Percentiles rank a stretch among this genome's conserved stretches.
These are phyloP conservation scores for Cystobasidium sp. DNA, from an alignment of 1,284 basidiomycete species.

Conservation along the genomic window DNA sequence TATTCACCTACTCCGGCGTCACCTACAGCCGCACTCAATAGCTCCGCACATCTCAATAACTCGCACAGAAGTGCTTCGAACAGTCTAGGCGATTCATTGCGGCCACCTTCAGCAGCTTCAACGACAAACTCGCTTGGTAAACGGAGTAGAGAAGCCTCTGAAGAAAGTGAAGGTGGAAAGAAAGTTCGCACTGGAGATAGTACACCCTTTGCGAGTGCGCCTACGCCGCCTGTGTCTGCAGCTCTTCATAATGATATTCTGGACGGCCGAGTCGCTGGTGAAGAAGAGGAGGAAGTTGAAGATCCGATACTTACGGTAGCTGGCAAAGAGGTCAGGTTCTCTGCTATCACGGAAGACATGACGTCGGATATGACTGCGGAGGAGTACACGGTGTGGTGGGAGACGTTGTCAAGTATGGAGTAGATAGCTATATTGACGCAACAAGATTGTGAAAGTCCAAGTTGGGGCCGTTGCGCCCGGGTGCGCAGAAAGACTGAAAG, in stretches of 20 bases:
- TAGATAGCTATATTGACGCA: too few species aligned
- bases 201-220: slow-evolving; percentile 52
- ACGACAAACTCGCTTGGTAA: slow-evolving; percentile 37
- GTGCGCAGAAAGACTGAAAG: too few species aligned
- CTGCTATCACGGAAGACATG: slow-evolving; percentile 76
- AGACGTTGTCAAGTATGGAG: neutral
- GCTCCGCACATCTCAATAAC: neutral
- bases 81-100: slow-evolving; percentile 4
- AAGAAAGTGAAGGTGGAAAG: slow-evolving; percentile 61
- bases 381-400: slow-evolving; percentile 63
- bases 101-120: slow-evolving; percentile 33
- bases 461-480: too few species aligned
- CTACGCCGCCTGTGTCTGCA: neutral
- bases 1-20: slow-evolving; percentile 30
- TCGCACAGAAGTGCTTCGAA: slow-evolving; percentile 4
- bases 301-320: slow-evolving; percentile 64
- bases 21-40: neutral
- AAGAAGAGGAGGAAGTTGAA: slow-evolving; percentile 55
- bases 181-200: slow-evolving; percentile 65
- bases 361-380: slow-evolving; percentile 81
- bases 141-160: slow-evolving; percentile 38
- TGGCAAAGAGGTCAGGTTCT: slow-evolving; percentile 71
- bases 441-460: too few species aligned
- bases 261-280: slow-evolving; percentile 54
- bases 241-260: neutral